Evolutionary conservation across 805 yeast genomes (phyloP), one percentile per base, ranked within the genome.

Genomic region (Monosporozyma aerobia): DNA sequence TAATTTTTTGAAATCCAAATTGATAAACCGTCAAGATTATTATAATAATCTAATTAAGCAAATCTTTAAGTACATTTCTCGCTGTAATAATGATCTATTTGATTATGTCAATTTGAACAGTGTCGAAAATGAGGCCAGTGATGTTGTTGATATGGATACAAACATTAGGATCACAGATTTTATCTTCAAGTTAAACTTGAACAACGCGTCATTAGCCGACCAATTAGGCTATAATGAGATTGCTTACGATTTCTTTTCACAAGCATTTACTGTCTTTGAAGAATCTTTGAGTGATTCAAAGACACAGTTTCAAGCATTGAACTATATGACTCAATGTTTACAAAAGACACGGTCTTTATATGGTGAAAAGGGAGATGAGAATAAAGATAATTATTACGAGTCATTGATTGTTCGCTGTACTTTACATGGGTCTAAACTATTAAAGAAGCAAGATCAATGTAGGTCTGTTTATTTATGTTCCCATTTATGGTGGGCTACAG

Each of bases 361-460:
- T 47, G 70, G 75, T 47, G 69, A 64, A 43, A 54, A 58, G 6
- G 43, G 19, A 19, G 43, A 39, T 46, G 69, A 64, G 37, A 54
- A 58, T 8, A 22, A 39, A 19, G 43, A 39, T 39, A 39, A 39
- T 16, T 60, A 63, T 40, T 92, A 87, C 68, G 94, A 89, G 59
- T 78, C 81, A 3, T 73, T 92, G 58, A 89, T 90, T 49, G 86
- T 95, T 14, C 85, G 90, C 65, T 78, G 90, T 47, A 89, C 97
- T 1, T 71, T 90, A 48, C 88, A 89, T 62, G 95, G 96, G 5
- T 87, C 96, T 13, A 88, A 87, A 67, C 74, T 94, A 49, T 75
- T 92, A 62, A 89, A 87, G 67, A 92, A 92, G 67, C 90, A 94
- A 37, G 98, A 92, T 63, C 99, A 94, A 68, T 90, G 97, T 67